phyloP scores from a whole-genome alignment of 2,329 filamentous ascomycete species.

The Aspergillus jensenii region DNA sequence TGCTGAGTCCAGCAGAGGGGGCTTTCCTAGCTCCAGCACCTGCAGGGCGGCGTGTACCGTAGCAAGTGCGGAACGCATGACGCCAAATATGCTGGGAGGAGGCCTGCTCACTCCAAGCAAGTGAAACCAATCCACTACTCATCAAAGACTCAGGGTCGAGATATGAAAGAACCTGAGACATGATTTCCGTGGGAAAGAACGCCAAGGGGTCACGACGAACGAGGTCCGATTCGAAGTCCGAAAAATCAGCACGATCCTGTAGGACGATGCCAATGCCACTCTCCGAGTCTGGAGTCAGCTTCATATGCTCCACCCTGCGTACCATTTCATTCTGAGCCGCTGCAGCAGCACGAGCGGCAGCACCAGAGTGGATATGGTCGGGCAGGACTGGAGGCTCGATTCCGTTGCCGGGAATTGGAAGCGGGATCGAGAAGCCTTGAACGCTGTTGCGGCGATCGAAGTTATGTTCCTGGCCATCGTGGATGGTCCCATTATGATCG shows the following conservation, averaged over 20 bases:
- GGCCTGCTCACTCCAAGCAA: constrained; percentile 56
- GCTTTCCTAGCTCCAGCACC: constrained; percentile 44
- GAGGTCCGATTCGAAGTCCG: constrained; percentile 35
- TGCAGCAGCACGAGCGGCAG: constrained; percentile 48
- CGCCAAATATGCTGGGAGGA: constrained; percentile 62
- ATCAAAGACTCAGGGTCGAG: constrained; percentile 59
- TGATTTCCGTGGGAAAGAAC: constrained; percentile 59
- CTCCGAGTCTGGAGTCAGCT: constrained; percentile 44
- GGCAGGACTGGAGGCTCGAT: constrained; percentile 41
- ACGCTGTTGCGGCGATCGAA: constrained; percentile 38
- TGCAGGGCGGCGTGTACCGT: constrained; percentile 45
- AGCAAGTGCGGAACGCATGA: constrained; percentile 58
- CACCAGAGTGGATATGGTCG: constrained; percentile 40
- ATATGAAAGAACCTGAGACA: constrained; percentile 59
- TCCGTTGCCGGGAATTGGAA: constrained; percentile 38
- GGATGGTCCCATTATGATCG: constrained; percentile 10
- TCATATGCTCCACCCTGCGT: constrained; percentile 33
- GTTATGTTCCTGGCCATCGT: constrained; percentile 24
- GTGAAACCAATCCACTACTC: constrained; percentile 57
- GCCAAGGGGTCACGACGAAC: constrained; percentile 53
- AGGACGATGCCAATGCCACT: constrained; percentile 51
- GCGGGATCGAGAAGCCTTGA: constrained; percentile 32
- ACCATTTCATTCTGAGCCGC: constrained; percentile 50
- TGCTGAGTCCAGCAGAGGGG: constrained; percentile 56
- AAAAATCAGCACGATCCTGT: constrained; percentile 37